Conservation (phyloP, 1,284 basidiomycete genomes). For the Mycosarcoma maydis region DNA sequence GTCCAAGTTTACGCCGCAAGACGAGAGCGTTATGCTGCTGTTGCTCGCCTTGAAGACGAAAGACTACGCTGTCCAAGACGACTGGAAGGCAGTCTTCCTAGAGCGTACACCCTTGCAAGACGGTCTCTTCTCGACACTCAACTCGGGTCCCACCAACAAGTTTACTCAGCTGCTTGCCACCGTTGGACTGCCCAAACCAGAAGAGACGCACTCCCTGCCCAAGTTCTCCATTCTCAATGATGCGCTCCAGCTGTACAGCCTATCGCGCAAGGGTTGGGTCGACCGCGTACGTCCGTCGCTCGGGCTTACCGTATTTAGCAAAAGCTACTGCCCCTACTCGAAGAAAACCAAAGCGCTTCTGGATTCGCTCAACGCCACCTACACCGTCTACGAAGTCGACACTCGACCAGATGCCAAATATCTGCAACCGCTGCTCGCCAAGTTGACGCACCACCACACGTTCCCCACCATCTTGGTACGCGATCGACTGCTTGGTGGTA, state of each 20-base stretch:
- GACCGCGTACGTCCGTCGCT: constrained; percentile 7
- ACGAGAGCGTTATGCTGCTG: constrained; percentile 35
- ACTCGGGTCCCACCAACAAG: constrained; percentile 25
- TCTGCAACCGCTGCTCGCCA: constrained; percentile 32
- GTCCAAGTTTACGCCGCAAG: constrained; percentile 21
- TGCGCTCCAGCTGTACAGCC: constrained; percentile 26
- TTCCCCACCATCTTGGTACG: constrained; percentile 41
- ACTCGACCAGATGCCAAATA: constrained; percentile 28
- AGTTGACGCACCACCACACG: constrained; percentile 33
- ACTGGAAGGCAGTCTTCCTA: constrained; percentile 37
- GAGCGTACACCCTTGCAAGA: constrained; percentile 10
- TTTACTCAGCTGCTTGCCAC: constrained; percentile 38
- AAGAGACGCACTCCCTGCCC: not conserved
- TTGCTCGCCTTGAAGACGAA: constrained; percentile 27
- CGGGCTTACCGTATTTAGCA: constrained; percentile 46
- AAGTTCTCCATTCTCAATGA: constrained; percentile 24
- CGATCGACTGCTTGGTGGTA: constrained; percentile 40
- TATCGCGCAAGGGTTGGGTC: constrained; percentile 38
- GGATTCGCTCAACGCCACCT: constrained; percentile 22
- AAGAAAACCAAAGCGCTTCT: constrained; percentile 36
- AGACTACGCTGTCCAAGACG: constrained; percentile 17
- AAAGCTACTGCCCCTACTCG: constrained; percentile 48
- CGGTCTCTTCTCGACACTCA: constrained; percentile 21
- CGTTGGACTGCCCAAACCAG: constrained; percentile 21
- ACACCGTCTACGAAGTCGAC: constrained; percentile 43